Evolutionary conservation across 2,329 filamentous ascomycete genomes (phyloP), one percentile per base, ranked within the genome.

Genomic region (Escovopsis sp.): DNA sequence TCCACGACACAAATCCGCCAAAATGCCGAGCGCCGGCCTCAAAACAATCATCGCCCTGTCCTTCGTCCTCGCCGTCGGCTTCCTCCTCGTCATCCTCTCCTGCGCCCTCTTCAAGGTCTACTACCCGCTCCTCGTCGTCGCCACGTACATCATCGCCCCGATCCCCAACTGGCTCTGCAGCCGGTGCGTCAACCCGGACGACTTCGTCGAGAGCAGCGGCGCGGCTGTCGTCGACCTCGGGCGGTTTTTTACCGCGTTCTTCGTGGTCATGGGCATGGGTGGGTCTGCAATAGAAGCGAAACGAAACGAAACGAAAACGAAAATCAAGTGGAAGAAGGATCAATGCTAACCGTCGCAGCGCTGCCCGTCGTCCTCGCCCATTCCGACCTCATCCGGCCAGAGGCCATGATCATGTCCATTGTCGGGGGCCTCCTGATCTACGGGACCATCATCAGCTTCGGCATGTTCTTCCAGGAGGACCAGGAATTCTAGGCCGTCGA

Each of bases 11-110:
- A 7, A 35, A 35, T 35, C 35, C 10, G 26, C 58, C 66, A 70
- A 55, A 49, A 77, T 77, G 73, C 63, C 73, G 68, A 76, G 85
- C 70, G 87, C 91, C 55, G 91, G 91, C 61, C 80, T 98, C 59
- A 96, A 95, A 70, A 98, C 91, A 53, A 98, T 98, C 67, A 98
- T 98, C 65, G 86, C 85, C 51, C 84, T 98, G 54, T 96, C 91
- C 60, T 98, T 98, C 68, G 91, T 98, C 61, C 86, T 98, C 51
- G 91, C 91, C 54, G 91, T 98, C 56, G 91, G 91, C 55, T 98
- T 98, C 69, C 85, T 98, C 56, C 86, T 98, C 53, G 91, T 96
- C 54, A 98, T 98, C 65, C 84, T 98, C 56, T 95, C 88, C 49
- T 94, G 88, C 60, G 91, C 91, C 40, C 78, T 98, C 53, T 98